A percentile compares a stretch with the other conserved stretches of the same genome.
Conservation (phyloP, 1,284 basidiomycete species). For the Cutaneotrichosporon dermatis region DNA sequence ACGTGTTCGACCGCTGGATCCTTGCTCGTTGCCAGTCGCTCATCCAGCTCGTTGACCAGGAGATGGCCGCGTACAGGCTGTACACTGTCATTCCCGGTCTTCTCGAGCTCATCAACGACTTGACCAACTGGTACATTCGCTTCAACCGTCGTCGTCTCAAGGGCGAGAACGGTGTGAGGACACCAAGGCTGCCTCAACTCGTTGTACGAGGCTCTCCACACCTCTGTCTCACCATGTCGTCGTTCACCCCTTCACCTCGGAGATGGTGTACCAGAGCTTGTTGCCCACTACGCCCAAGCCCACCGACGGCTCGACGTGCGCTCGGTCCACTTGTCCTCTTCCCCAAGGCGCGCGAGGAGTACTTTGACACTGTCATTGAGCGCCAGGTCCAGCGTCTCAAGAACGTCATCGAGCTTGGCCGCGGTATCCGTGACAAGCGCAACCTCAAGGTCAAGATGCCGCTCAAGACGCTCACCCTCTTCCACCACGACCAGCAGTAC, state of each 20-base stretch:
- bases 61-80: slow-evolving; percentile 96
- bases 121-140: slow-evolving; percentile 99
- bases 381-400: slow-evolving; percentile 93
- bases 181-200: slow-evolving; percentile 89
- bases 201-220: slow-evolving; percentile 91
- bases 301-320: slow-evolving; percentile 65
- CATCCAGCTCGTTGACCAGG: slow-evolving; percentile 82
- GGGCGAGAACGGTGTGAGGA: slow-evolving; percentile 91
- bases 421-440: slow-evolving; percentile 83
- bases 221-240: slow-evolving; percentile 95
- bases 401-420: slow-evolving; percentile 85
- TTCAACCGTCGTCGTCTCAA: slow-evolving; percentile 96
- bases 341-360: slow-evolving; percentile 89
- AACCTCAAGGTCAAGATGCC: slow-evolving; percentile 83
- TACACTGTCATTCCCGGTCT: slow-evolving; percentile 97
- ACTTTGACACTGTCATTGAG: slow-evolving; percentile 94
- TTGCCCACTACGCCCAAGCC: slow-evolving; percentile 76
- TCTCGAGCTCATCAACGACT: slow-evolving; percentile 86
- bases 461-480: slow-evolving; percentile 86
- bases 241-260: slow-evolving; percentile 98
- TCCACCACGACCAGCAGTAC: slow-evolving; percentile 83
- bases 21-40: slow-evolving; percentile 94
- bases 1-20: slow-evolving; percentile 99
- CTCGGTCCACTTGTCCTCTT: slow-evolving; percentile 91
- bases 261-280: slow-evolving; percentile 92